Conservation (phyloP, 1,284 basidiomycete species). For the Leccinum variabile region DNA sequence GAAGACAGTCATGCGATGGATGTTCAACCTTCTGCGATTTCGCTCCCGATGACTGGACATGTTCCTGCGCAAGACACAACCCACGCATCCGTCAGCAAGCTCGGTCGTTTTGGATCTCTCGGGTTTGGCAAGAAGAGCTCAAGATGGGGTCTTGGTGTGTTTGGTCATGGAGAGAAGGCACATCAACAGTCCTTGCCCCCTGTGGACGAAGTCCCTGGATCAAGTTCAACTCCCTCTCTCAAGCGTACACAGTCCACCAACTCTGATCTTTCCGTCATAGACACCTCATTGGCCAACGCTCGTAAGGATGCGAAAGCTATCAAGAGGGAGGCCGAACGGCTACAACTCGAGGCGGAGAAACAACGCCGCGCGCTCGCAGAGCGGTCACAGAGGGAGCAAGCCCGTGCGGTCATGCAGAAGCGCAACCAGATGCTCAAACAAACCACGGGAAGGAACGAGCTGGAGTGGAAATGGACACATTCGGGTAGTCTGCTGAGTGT, state of each 20-base stretch:
- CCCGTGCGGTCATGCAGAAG: slow-evolving; percentile 94
- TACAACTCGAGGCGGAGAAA: slow-evolving; percentile 85
- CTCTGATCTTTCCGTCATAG: slow-evolving; percentile 63
- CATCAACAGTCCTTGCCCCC: slow-evolving; percentile 61
- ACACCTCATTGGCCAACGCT: slow-evolving; percentile 47
- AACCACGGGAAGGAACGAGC: slow-evolving; percentile 48
- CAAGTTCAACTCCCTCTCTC: slow-evolving; percentile 62
- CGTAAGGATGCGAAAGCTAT: slow-evolving; percentile 76
- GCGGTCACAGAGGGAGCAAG: slow-evolving; percentile 79
- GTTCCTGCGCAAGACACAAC: slow-evolving; percentile 32
- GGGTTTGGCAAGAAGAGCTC: slow-evolving; percentile 65
- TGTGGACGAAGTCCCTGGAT: slow-evolving; percentile 65
- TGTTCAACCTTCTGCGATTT: slow-evolving; percentile 52
- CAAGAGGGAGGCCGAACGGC: slow-evolving; percentile 87
- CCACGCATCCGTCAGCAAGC: slow-evolving; percentile 47
- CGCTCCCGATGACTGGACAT: slow-evolving; percentile 37
- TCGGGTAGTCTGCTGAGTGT: slow-evolving; percentile 38
- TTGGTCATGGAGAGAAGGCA: slow-evolving; percentile 73
- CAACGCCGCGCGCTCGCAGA: slow-evolving; percentile 80
- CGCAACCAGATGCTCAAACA: slow-evolving; percentile 73
- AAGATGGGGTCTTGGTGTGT: slow-evolving; percentile 69
- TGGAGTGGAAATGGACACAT: slow-evolving; percentile 57
- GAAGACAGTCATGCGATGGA: slow-evolving; percentile 48
- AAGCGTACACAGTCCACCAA: slow-evolving; percentile 87
- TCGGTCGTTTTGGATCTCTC: slow-evolving; percentile 53